Percentiles rank a stretch among this genome's conserved stretches.
Evolutionary conservation across 2,329 filamentous ascomycete species (phyloP).

Genomic region (Aspergillus sp.): DNA sequence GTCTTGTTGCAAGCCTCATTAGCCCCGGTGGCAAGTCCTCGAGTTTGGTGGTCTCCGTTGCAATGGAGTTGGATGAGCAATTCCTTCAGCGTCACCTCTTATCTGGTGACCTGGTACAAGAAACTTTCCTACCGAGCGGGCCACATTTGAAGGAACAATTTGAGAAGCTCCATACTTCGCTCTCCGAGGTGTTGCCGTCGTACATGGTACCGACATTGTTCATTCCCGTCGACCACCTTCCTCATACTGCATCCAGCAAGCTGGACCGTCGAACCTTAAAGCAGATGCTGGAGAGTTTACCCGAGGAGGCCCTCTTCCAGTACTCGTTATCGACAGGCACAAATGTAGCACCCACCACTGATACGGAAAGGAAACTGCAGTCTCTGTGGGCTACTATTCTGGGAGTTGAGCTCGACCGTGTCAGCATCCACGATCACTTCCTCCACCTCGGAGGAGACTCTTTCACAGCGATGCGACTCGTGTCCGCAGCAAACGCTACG

Average conservation of each 20-base stretch:
- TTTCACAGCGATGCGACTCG: conserved; percentile 13
- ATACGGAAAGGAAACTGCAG: conserved; percentile 9
- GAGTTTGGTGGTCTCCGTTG: conserved; percentile 1
- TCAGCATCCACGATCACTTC: conserved; percentile 12
- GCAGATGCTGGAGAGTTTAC: neutral
- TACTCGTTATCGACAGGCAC: neutral
- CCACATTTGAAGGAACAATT: neutral
- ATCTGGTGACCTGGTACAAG: neutral
- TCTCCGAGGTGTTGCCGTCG: conserved; percentile 3
- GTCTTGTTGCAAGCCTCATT: conserved; percentile 8
- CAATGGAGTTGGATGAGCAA: conserved; percentile 6
- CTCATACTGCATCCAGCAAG: conserved; percentile 12
- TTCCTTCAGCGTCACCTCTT: neutral
- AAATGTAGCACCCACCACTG: neutral
- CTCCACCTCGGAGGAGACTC: conserved; percentile 14
- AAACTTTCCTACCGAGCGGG: neutral
- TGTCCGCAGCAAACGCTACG: conserved; percentile 2
- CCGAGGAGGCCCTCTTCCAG: neutral
- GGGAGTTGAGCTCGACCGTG: neutral
- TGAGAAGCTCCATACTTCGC: neutral
- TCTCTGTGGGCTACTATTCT: conserved; percentile 5
- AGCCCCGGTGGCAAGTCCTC: conserved; percentile 4
- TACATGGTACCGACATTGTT: conserved; percentile 10
- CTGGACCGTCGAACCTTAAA: neutral
- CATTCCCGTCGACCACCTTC: conserved; percentile 6